Conservation (phyloP, 768 basidiomycete species). For the Leucocoprinus leucothites region DNA sequence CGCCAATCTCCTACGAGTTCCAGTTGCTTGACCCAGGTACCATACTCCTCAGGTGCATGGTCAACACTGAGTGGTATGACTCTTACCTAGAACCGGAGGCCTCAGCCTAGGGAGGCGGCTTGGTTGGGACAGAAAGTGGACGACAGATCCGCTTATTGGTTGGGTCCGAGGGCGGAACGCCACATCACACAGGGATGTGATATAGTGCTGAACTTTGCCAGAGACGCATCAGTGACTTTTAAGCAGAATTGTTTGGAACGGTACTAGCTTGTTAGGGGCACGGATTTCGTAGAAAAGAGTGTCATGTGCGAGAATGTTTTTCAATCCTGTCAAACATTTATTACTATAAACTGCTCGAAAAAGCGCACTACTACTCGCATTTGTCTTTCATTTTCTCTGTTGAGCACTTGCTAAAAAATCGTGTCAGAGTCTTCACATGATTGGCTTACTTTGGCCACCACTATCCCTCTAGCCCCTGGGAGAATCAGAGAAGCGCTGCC, state of each 20-base stretch:
- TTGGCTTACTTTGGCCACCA: conserved; percentile 46
- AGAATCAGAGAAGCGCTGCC: not conserved
- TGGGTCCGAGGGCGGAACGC: conserved; percentile 10
- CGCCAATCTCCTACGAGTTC: not conserved
- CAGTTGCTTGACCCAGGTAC: conserved; percentile 8
- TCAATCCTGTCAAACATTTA: conserved; percentile 40
- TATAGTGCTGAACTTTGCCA: conserved; percentile 15
- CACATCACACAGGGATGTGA: conserved; percentile 14
- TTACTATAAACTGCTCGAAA: not conserved
- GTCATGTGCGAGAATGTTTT: conserved; percentile 37
- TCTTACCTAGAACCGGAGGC: conserved; percentile 2
- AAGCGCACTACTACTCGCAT: conserved; percentile 29
- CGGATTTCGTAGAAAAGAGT: conserved; percentile 40
- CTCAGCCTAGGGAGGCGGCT: conserved; percentile 10
- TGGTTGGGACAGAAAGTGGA: conserved; percentile 10
- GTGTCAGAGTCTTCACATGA: conserved; percentile 29
- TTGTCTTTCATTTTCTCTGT: conserved; percentile 30
- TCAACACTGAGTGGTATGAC: not conserved
- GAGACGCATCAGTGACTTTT: not conserved
- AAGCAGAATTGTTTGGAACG: conserved; percentile 4
- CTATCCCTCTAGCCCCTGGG: conserved; percentile 40
- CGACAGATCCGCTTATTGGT: conserved; percentile 15
- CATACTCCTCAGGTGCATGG: not conserved
- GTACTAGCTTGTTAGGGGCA: conserved; percentile 27
- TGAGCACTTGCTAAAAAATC: conserved; percentile 39